Base-by-base conservation (phyloP, 1,139 yeast species). In the Meyerozyma guilliermondii region DNA sequence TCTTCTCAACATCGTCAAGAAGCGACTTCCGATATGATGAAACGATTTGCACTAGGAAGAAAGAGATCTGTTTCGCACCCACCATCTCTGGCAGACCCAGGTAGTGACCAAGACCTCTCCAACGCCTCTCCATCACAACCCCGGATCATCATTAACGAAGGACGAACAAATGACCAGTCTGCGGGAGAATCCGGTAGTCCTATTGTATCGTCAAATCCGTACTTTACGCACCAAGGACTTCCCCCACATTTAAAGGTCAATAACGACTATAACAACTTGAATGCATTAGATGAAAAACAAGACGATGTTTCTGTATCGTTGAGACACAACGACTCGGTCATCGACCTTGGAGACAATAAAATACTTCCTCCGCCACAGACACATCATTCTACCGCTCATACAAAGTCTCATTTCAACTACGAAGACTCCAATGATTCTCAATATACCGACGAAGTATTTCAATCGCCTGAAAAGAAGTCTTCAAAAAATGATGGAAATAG, bases 141-240 rank as follows among this genome's bases (percentile, higher is more conserved):
- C n/a, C 10, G n/a, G 17, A 29, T 20, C 7, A 8, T 11, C 17
- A 10, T 16, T 9, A 10, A 38, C 13, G 8, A 27, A 26, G 9
- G 9, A 28, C 24, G 30, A 48, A 7, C 42, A 41, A 35, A 43
- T 41, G 13, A 38, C 30, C 9, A 31, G 44, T 45, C 38, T 29
- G 27, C 46, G 24, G 22, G 36, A 30, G 23, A 41, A 7, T 42
- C 48, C 5, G 50, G 50, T 7, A 60, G 65, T 42, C 66, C 67
- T 0, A 65, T 68, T 8, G 66, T 69, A n/a, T 56, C 63, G 3
- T 65, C 74, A 5, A 77, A 69, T 50, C 69, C 74, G 40, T 73
- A 74, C 54, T 78, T 78, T 55, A 74, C 73, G 5, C 76, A 74
- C 49, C 82, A 78, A 49, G 83, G 83, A 0, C 56, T 74, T 8